Evolutionary conservation across 192 early-diverging fungal genomes (phyloP).

Genomic region (Backusella westeae): DNA sequence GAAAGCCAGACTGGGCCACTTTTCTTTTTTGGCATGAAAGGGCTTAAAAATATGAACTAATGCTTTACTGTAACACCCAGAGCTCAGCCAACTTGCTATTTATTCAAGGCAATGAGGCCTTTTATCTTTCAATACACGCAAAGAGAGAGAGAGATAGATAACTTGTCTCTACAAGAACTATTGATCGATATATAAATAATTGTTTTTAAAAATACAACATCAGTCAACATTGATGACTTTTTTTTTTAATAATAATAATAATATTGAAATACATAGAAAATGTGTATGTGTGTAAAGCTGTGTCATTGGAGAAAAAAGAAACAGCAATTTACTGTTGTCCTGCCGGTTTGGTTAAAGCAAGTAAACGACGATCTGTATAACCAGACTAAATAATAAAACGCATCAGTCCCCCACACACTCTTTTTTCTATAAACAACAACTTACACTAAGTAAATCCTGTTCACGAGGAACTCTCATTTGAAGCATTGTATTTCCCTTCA

Average conservation of each 20-base stretch:
- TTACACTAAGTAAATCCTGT: constrained; percentile 38
- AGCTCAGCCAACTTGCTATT: too few relatives aligned
- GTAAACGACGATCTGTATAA: constrained; percentile 39
- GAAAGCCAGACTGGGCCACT: too few relatives aligned
- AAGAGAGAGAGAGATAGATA: too few relatives aligned
- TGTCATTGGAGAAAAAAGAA: background rate
- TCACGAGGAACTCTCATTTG: constrained; percentile 38
- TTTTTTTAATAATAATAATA: background rate
- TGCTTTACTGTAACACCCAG: too few relatives aligned
- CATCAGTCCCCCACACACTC: background rate
- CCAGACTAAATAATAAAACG: constrained; percentile 28
- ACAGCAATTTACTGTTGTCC: background rate
- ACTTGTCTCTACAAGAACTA: too few relatives aligned
- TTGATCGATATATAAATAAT: background rate
- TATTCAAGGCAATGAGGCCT: too few relatives aligned
- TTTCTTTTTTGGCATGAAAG: too few relatives aligned
- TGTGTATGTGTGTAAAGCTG: background rate
- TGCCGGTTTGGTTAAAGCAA: constrained; percentile 28
- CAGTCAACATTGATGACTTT: background rate
- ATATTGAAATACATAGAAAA: background rate
- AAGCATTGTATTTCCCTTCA: constrained; percentile 30
- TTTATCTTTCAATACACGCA: too few relatives aligned
- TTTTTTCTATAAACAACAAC: background rate
- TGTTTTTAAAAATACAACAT: background rate
- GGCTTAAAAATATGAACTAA: too few relatives aligned